Evolutionary conservation across 495 filamentous ascomycete genomes (phyloP), one percentile per base, ranked within the genome.

Genomic region (Neurospora sp.): DNA sequence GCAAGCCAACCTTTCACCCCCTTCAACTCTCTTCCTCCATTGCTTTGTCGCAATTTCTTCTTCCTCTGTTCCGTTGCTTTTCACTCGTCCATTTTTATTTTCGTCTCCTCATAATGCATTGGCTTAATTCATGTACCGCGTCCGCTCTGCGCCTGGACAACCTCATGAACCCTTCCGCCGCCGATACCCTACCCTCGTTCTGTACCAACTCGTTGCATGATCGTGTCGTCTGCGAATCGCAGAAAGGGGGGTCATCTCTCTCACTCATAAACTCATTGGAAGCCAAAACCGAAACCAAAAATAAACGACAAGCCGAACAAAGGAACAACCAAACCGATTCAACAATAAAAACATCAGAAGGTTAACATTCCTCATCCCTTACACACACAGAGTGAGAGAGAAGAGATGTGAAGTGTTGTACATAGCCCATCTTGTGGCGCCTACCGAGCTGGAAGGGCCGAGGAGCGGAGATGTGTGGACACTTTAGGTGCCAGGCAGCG

Each of bases 11-110:
- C 68, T 35, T 65, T 14, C 12, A 73, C 77, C 20, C 76, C 73
- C 31, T 81, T 80, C 38, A 74, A 74, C 27, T 82, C 80, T 39
- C 73, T 77, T 20, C 78, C 77, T 75, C 53, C 14, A 37, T 65
- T 65, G 53, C 12, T 79, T 77, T 22, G 14, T 65, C 14, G 27
- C 53, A 61, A 31, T 7, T 31, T 70, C 74, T 31, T 79, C 73
- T 12, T 72, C 75, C 53, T 27, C 22, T 74, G 70, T 12, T 44
- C 73, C 45, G 14, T 71, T n/a, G 70, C 75, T 6, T 75, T 73
- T 14, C 47, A 45, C 53, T 75, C 74, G 9, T 38, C 72, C 35
- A 72, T 75, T 65, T 78, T 75, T 39, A 53, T 68, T 45, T 70
- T 72, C 40, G 71, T 65, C 73, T 72, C 75, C 39, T 78, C 77